Evolutionary conservation across 371 early-diverging fungal genomes (phyloP).

Genomic region (Mucor saturninus): DNA sequence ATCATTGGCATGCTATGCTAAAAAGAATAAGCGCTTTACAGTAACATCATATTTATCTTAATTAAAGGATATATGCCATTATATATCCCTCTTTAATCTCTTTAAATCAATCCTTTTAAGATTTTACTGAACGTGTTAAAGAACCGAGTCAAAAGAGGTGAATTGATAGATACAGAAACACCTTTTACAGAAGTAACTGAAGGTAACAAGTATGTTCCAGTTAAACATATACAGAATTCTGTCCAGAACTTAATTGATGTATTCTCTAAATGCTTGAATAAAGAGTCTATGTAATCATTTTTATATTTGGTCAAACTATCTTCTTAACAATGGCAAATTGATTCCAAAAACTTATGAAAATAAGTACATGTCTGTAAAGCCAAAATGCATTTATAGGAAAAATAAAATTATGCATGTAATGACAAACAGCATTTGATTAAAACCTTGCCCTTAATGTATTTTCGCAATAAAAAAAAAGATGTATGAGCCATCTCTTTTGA

Average conservation of each 20-base stretch:
- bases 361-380: too few species aligned
- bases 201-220: conserved; percentile 8
- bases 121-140: conserved; percentile 9
- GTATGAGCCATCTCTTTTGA: too few species aligned
- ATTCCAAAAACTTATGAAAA: too few species aligned
- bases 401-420: too few species aligned
- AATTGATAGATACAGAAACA: conserved; percentile 6
- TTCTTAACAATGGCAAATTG: neutral
- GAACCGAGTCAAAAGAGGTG: conserved; percentile 9
- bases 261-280: neutral
- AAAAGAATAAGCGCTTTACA: too few species aligned
- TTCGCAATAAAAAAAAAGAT: too few species aligned
- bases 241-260: conserved; percentile 17
- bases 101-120: conserved; percentile 20
- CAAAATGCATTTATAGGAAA: too few species aligned
- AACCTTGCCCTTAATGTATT: too few species aligned
- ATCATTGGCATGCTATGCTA: too few species aligned
- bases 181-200: neutral
- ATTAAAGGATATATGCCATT: conserved; percentile 10
- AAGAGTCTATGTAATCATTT: too few species aligned
- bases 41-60: neutral
- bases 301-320: conserved; percentile 9
- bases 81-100: conserved; percentile 19
- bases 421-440: too few species aligned
- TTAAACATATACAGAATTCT: conserved; percentile 11